Percentiles rank a stretch among this genome's conserved stretches.
Conservation (phyloP, 2,329 filamentous ascomycete species). For the Colletotrichum sp. region DNA sequence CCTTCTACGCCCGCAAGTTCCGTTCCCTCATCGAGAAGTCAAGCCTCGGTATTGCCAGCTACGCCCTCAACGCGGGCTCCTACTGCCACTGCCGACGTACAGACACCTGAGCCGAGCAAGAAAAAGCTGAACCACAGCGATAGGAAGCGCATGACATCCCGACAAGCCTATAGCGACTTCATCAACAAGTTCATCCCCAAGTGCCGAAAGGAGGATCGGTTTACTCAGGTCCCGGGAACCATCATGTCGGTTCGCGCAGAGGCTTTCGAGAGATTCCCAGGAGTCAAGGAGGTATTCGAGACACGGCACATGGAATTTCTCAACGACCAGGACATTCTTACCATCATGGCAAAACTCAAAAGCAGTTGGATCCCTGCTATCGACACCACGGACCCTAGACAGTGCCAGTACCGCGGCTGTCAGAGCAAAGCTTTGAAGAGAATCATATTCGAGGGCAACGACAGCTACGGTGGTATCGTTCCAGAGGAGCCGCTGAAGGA, state of each 20-base stretch:
- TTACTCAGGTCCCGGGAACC: constrained; percentile 28
- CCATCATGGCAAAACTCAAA: constrained; percentile 22
- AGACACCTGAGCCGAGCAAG: constrained; percentile 30
- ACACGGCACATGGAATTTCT: constrained; percentile 45
- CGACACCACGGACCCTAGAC: background rate
- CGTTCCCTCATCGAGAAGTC: background rate
- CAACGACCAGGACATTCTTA: constrained; percentile 37
- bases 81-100: background rate
- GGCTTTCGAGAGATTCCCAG: constrained; percentile 57
- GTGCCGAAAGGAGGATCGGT: constrained; percentile 46
- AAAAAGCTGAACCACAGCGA: constrained; percentile 58
- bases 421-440: constrained; percentile 50
- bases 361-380: background rate
- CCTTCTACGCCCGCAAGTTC: background rate
- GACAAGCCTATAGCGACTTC: constrained; percentile 66
- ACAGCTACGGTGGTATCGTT: constrained; percentile 36
- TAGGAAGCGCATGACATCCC: constrained; percentile 56
- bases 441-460: constrained; percentile 53
- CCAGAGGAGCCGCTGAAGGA: constrained; percentile 15
- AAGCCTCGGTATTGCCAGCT: background rate
- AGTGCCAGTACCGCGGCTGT: constrained; percentile 34
- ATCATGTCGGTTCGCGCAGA: constrained; percentile 55
- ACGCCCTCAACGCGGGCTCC: background rate
- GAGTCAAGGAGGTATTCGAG: constrained; percentile 47
- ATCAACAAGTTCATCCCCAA: constrained; percentile 66